Conservation (phyloP, 2,329 filamentous ascomycete genomes). For the Didymella pinodella region DNA sequence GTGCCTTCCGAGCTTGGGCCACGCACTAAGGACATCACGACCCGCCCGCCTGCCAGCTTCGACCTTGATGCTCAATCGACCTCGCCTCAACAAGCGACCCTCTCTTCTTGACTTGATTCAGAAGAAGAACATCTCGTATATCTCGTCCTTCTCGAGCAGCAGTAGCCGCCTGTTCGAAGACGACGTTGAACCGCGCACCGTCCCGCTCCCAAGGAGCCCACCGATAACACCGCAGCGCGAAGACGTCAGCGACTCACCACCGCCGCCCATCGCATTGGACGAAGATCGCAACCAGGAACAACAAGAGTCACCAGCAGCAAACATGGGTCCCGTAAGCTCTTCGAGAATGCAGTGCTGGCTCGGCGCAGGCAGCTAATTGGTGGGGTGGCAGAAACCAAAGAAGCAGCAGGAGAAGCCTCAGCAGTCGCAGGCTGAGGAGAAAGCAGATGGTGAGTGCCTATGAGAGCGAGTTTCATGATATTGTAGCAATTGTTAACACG, state of each 20-base stretch:
- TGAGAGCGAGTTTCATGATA: too few species aligned
- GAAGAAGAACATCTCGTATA: constrained; percentile 58
- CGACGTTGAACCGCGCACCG: constrained; percentile 40
- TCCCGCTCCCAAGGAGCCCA: constrained; percentile 50
- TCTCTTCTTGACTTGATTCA: constrained; percentile 69
- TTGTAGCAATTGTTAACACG: constrained; percentile 26
- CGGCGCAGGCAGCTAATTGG: constrained; percentile 36
- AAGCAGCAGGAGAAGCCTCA: constrained; percentile 47
- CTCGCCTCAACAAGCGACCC: constrained; percentile 65
- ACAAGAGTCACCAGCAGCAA: constrained; percentile 27
- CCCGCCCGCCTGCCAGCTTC: constrained; percentile 28
- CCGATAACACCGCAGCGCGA: constrained; percentile 41
- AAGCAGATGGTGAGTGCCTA: constrained; percentile 41
- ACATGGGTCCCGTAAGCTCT: constrained; percentile 51
- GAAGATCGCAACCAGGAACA: constrained; percentile 28
- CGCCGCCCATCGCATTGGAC: constrained; percentile 36
- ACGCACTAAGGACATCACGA: constrained; percentile 16
- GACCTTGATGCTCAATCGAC: constrained; percentile 62
- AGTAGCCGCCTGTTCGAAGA: constrained; percentile 32
- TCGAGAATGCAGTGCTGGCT: background rate
- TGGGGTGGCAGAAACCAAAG: constrained; percentile 43
- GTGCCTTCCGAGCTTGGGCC: constrained; percentile 14
- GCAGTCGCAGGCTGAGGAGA: constrained; percentile 55
- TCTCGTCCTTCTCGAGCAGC: constrained; percentile 49
- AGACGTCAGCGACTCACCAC: constrained; percentile 32